Base-by-base conservation (phyloP, 805 yeast species). In the Yarrowia keelungensis region DNA sequence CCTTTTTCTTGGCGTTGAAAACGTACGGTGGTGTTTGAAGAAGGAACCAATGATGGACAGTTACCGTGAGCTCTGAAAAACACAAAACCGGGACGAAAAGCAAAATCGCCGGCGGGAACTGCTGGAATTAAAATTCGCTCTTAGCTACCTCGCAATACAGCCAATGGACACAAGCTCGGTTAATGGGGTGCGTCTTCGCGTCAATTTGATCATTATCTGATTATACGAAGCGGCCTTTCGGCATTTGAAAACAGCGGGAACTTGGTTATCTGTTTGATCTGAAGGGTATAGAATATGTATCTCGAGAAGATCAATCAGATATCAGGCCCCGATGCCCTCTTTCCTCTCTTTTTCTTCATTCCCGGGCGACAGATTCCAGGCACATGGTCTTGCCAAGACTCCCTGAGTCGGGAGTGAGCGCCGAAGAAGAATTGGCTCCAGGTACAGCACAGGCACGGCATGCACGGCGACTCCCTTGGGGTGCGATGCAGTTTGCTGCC, bases 371-470 rank as follows among this genome's bases (percentile, higher is more conserved):
- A 53, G 16, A 53, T 19, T 26, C 62, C 62, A 41, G 49, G 65
- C 46, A 45, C 51, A 59, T 59, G 35, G 35, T 12, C 11, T 16
- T 8, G 65, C 65, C 65, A 59, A 59, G 65, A 35, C 42, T 59
- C 65, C 65, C 65, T 59, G 45, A 53, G 45, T 22, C 45, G 62
- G 47, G 35, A 39, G 62, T 39, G 38, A 41, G 38, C 38, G 14
- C 38, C 47, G 47, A 39, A 15, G 8, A 14, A 16, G 12, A n/a
- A 10, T 56, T 56, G 64, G 64, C 64, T 56, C 49, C 64, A 56
- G 64, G 64, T 43, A 56, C 64, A 56, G 64, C 45, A 35, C 59
- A 38, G 43, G 59, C 35, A 53, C 43, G 22, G 35, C 16, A 36
- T 39, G 59, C 59, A 53, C 56, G 42, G 39, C 41, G 41, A 35